Evolutionary conservation across 805 yeast genomes (phyloP), one percentile per base, ranked within the genome.

Genomic region (Candida hungchunana): DNA sequence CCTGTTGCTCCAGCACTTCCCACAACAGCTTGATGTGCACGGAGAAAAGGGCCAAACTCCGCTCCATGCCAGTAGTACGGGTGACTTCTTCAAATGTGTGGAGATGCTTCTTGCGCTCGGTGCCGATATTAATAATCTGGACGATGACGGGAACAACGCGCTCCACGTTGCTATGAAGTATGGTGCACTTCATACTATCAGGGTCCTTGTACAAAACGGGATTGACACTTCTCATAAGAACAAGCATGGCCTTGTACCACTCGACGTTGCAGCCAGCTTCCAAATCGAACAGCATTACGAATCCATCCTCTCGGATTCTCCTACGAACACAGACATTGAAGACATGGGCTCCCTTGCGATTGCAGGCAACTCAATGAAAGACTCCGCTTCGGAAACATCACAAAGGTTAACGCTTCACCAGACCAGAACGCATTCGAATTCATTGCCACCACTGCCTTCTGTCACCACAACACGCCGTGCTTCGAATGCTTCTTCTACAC

Each of bases 91-190:
- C 39, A 80, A 77, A 24, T 80, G 89, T 44, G 65, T 82, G 30
- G 75, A 71, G 43, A 59, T 84, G 27, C 60, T 87, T 15, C 60
- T 86, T 4, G 82, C 82, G 24, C 73, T 81, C 37, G 93, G 89
- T 7, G 94, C 94, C 3, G 82, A 85, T 49, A 67, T 87, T 30
- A 79, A 82, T 47, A 56, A 77, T 5, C 79, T 76, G 36, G 95
- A 93, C 54, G 62, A 66, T 8, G 73, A 73, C 12, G 95, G 93
- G 1, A 84, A 87, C 52, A 79, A 95, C 3, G 86, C 96, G 0
- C 62, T 90, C 27, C 97, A 90, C 59, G 65, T 82, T 34, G 95
- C 96, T 0, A 71, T 85, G 46, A 80, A 82, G 37, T 75, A 69
- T 48, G 90, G 89, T 6, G 73, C 75, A 41, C 49, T 73, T 12